phyloP scores from a whole-genome alignment of 2,329 filamentous ascomycete species.

The Ophiostoma perfectum region DNA sequence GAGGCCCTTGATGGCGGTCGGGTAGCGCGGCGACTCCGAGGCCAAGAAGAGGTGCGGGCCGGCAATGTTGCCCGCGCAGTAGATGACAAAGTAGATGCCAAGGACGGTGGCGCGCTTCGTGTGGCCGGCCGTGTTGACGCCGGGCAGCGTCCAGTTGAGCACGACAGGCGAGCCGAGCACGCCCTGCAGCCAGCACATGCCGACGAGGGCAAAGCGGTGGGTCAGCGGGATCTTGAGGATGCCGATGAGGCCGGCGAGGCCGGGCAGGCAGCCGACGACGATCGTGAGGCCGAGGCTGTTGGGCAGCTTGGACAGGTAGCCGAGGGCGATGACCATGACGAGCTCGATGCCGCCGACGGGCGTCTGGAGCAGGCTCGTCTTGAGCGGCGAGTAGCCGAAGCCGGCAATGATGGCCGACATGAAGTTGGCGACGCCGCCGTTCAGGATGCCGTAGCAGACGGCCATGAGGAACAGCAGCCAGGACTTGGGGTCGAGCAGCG shows the following conservation, averaged over 20 bases:
- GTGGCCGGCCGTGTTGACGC: conserved; percentile 44
- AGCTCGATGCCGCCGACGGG: conserved; percentile 37
- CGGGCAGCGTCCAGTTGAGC: conserved; percentile 47
- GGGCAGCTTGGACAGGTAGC: conserved; percentile 42
- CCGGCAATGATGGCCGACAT: conserved; percentile 38
- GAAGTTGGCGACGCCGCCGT: conserved; percentile 44
- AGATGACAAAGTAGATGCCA: conserved; percentile 39
- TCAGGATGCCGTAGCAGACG: conserved; percentile 35
- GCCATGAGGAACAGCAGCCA: conserved; percentile 30
- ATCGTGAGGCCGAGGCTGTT: conserved; percentile 33
- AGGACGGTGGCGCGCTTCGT: conserved; percentile 47
- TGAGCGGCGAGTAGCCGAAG: conserved; percentile 35
- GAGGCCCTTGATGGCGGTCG: conserved; percentile 25
- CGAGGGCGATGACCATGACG: conserved; percentile 32
- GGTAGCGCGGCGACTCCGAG: conserved; percentile 23
- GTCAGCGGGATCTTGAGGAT: conserved; percentile 40
- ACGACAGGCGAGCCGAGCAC: conserved; percentile 45
- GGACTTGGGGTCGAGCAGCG: conserved; percentile 27
- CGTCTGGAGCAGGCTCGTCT: conserved; percentile 39
- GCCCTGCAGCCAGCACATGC: conserved; percentile 6
- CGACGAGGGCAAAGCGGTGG: background rate
- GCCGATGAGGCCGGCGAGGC: conserved; percentile 44
- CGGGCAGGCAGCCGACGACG: conserved; percentile 26
- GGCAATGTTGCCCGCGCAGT: conserved; percentile 25
- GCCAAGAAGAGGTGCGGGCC: conserved; percentile 25